Evolutionary conservation across 2,329 filamentous ascomycete species (phyloP).

Genomic region (Neophaeococcomyces mojaviensis): DNA sequence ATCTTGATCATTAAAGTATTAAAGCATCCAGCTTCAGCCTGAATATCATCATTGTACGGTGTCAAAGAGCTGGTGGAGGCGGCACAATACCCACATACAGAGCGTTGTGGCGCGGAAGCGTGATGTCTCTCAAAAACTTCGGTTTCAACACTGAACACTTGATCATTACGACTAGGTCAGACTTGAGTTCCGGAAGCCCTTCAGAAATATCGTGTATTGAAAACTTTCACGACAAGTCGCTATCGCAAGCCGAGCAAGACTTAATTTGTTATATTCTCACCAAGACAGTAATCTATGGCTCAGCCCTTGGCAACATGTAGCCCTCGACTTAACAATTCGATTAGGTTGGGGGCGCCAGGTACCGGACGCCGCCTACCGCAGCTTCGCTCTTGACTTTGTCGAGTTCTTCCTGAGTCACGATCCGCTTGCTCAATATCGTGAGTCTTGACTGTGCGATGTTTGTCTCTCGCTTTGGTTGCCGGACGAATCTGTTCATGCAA

Average conservation of each 20-base stretch:
- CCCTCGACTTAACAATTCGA: background rate
- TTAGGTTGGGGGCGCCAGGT: background rate
- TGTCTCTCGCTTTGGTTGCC: background rate
- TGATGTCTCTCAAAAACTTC: conserved; percentile 1
- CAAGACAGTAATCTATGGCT: background rate
- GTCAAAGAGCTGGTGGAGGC: too few species aligned
- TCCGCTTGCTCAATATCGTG: background rate
- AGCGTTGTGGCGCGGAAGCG: conserved; percentile 1
- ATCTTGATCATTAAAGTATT: too few species aligned
- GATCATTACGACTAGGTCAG: background rate
- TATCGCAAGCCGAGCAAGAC: conserved; percentile 1
- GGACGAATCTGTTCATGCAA: background rate
- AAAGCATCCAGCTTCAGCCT: too few species aligned
- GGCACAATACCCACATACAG: conserved; percentile 2
- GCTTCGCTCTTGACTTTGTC: background rate
- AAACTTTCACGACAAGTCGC: background rate
- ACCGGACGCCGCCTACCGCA: background rate
- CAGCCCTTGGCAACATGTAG: conserved; percentile 1
- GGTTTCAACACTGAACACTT: conserved; percentile 1
- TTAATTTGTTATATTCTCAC: conserved; percentile 1
- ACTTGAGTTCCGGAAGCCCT: background rate
- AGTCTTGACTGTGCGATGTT: background rate
- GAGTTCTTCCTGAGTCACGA: conserved; percentile 5
- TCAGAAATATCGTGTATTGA: background rate
- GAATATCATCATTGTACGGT: too few species aligned